Evolutionary conservation across 2,329 filamentous ascomycete species (phyloP), one percentile per base, ranked within the genome.

Genomic region (Epichloe coenophiala): DNA sequence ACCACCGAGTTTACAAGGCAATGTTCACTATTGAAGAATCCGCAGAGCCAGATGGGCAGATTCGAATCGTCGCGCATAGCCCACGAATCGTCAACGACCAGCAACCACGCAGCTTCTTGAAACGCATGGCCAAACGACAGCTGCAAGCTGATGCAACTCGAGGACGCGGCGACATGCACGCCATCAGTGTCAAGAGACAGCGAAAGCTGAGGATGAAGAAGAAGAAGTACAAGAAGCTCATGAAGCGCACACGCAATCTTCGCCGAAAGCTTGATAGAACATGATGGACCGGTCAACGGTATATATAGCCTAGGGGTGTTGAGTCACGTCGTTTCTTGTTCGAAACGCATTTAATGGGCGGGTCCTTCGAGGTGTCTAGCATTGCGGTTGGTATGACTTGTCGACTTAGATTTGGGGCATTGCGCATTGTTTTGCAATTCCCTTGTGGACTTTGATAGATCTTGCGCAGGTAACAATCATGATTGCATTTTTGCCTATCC

Each of bases 201-300:
- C 77, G 89, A 64, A 94, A 93, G 73, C 73, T 96, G 63, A 95
- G 89, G 81, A 98, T 98, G 90, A 98, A 98, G 86, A 98, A 97
- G 81, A 91, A 97, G 80, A 98, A 98, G 83, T 95, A 95, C 71
- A 97, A 96, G 89, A 98, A 98, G 81, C 75, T 97, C 59, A 89
- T 95, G 86, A 87, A 85, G 76, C 80, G 82, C 69, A 96, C 91
- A 63, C 81, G 91, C 67, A 91, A 88, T 65, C 69, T 89, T 73
- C 84, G 91, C 65, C 82, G 89, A 65, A 95, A 90, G 74, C 74
- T 93, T 61, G 88, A 86, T 61, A 78, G 82, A 63, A 72, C 78
- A 56, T 80, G 73, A 69, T 17, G 21, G 40, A 42, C 9, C 43
- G 54, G 45, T 51, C 50, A 53, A 53, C 40, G 36, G 46, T 60